Evolutionary conservation across 2,329 filamentous ascomycete species (phyloP), one percentile per base, ranked within the genome.

Genomic region (Talaromyces sp.): DNA sequence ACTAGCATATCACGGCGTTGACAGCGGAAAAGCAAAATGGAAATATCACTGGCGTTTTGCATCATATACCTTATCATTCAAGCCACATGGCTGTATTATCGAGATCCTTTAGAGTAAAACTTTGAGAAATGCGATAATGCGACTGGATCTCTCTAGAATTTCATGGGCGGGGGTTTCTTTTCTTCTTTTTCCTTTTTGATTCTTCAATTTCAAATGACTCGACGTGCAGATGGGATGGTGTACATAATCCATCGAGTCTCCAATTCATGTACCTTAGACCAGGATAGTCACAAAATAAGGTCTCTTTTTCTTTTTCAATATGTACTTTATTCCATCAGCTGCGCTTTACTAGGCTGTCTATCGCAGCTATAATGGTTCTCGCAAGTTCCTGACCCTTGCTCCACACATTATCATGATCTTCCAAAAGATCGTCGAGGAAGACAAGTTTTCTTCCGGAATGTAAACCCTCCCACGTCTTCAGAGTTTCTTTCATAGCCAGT

Each of bases 381-480:
- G 75, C 77, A 65, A 80, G 65, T 62, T 77, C 75, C 19, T 71
- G 69, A 3, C 77, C 77, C 39, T 73, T 69, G 27, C 67, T 65
- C 77, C 78, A 80, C 9, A 76, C 70, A 19, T 78, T 75, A 64
- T 80, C 72, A 69, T 80, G 78, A 22, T 65, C 62, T 11, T 75
- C 77, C 30, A 68, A 64, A 32, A 80, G 66, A 61, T 73, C 70
- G 2, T 70, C 39, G 2, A 81, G 73, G 70, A 68, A 55, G 17
- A 79, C 70, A 63, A 79, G 72, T 68, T 66, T 60, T 57, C 69
- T 77, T 75, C 70, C 75, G 74, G 71, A 73, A 71, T 70, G 75
- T 74, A 73, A 73, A 19, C 39, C 15, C 72, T 82, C 73, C 81
- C 81, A 77, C 70, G 77, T 68, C 73, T 81, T 71, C 78, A 84